A percentile compares a stretch with the other conserved stretches of the same genome.
Evolutionary conservation across 2,329 filamentous ascomycete genomes (phyloP).

Genomic region (Ophiocordyceps robertsii): DNA sequence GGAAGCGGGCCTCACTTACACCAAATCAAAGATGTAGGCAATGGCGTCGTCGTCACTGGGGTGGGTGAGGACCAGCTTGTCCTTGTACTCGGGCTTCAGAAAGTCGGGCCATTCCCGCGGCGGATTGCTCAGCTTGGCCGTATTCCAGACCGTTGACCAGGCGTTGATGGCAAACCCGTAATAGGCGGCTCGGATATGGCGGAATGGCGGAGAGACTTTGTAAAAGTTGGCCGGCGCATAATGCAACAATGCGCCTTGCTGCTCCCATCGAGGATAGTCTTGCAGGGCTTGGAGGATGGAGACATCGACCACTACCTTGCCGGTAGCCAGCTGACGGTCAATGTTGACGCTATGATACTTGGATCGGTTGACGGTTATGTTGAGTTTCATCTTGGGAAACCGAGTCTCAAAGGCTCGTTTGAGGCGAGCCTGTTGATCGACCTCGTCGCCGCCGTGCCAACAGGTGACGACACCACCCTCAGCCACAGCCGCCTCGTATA

Average conservation of each 20-base stretch:
- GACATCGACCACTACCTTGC: conserved; percentile 28
- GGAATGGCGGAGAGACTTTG: conserved; percentile 25
- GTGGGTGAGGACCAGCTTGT: conserved; percentile 39
- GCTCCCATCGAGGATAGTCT: conserved; percentile 37
- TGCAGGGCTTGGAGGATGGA: conserved; percentile 35
- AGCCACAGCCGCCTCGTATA: conserved; percentile 32
- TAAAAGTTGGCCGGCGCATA: conserved; percentile 35
- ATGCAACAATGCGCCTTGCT: conserved; percentile 29
- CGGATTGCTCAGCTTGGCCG: conserved; percentile 13
- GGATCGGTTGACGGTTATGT: conserved; percentile 39
- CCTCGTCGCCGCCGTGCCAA: conserved; percentile 36
- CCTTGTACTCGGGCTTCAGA: conserved; percentile 34
- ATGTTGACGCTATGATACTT: conserved; percentile 38
- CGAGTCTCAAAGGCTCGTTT: conserved; percentile 28
- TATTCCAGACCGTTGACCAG: conserved; percentile 23
- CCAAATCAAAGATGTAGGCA: conserved; percentile 33
- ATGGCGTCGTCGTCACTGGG: conserved; percentile 46
- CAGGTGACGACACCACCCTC: conserved; percentile 31
- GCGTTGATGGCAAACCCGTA: conserved; percentile 23
- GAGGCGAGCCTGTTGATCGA: conserved; percentile 21
- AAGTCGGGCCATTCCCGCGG: conserved; percentile 19
- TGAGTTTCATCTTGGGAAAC: conserved; percentile 36
- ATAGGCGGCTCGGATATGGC: conserved; percentile 27
- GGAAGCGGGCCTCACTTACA: conserved; percentile 18
- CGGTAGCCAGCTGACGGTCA: conserved; percentile 28